Percentiles rank a stretch among this genome's conserved stretches.
These are phyloP conservation scores for Emmonsiellopsis sp. DNA, from an alignment of 2,329 filamentous ascomycete species.

Conservation along the genomic window DNA sequence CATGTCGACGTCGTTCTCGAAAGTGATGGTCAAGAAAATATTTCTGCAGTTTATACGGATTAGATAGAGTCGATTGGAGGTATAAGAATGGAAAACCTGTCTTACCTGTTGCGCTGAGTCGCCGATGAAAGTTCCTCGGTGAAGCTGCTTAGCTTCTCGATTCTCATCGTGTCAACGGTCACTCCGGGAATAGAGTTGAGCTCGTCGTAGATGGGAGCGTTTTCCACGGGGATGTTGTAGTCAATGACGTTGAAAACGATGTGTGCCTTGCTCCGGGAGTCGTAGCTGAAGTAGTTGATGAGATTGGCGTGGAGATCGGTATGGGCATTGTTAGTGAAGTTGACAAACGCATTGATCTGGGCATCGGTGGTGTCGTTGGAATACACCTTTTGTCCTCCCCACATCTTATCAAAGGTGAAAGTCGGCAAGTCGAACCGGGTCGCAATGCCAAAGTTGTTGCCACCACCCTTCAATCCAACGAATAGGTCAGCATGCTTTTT, in stretches of 20 bases:
- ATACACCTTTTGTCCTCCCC: background rate
- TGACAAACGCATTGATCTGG: background rate
- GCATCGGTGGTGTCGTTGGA: background rate
- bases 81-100: background rate
- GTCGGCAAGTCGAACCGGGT: constrained; percentile 18
- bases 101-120: background rate
- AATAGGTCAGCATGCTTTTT: constrained; percentile 21
- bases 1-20: constrained; percentile 9
- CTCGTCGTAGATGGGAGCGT: background rate
- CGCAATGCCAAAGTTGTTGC: constrained; percentile 25
- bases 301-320: background rate
- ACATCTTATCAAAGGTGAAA: background rate
- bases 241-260: background rate
- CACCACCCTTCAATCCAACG: constrained; percentile 27
- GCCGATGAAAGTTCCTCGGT: constrained; percentile 6
- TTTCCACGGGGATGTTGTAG: background rate
- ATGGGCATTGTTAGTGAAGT: constrained; percentile 2
- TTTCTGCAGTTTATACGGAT: background rate
- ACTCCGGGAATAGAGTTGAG: background rate
- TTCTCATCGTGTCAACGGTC: background rate
- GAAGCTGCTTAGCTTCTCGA: constrained; percentile 3
- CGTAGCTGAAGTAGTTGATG: background rate
- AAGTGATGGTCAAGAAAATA: constrained; percentile 8
- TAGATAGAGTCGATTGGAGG: background rate
- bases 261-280: background rate